Base-by-base conservation (phyloP, 371 early-diverging fungal species). In the Thermomucor indicae-seudaticae region DNA sequence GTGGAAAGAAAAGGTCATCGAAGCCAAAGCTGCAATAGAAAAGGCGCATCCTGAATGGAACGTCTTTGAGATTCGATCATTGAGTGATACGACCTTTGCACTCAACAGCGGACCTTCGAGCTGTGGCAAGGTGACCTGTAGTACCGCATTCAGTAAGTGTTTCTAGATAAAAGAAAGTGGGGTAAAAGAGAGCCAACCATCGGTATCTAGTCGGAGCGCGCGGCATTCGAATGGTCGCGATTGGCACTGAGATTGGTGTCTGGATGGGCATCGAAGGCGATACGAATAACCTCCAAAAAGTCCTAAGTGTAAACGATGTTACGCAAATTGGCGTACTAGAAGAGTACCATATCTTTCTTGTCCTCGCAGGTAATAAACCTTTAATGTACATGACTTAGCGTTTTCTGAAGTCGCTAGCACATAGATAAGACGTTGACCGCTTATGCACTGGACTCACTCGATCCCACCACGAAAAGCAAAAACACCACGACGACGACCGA, bases 211-310 rank as follows among this genome's bases (percentile, higher is more conserved):
- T 52, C 30, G 70, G 72, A 11, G 49, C 75, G 16, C 64, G 54
- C n/a, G 66, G 64, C 43, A 78, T 84, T 52, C 79, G 80, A 3
- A 75, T 83, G 58, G 72, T 90, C 35, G 85, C 84, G 7, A 70
- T 94, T 20, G 96, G 92, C 24, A 90, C 94, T 1, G 90, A 90
- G 43, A 61, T 71, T 14, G 94, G 96, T 6, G 70, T 95, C 10
- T 76, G 72, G 71, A 69, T 72, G 54, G 75, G 75, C 14, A 63
- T 67, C 35, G 75, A 75, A 52, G 72, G 70, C 4, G 67, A 70
- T 23, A 63, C 70, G 10, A 57, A 60, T 41, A 65, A 59, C 12
- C 55, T 69, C 23, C 52, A 49, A 1, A 59, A 56, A 23, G 72
- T 65, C 0, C 20, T 75, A 17, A 17, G 57, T 19, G 41, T 72